phyloP scores from a whole-genome alignment of 305 asterid genomes.

The Fraxinus platypoda region DNA sequence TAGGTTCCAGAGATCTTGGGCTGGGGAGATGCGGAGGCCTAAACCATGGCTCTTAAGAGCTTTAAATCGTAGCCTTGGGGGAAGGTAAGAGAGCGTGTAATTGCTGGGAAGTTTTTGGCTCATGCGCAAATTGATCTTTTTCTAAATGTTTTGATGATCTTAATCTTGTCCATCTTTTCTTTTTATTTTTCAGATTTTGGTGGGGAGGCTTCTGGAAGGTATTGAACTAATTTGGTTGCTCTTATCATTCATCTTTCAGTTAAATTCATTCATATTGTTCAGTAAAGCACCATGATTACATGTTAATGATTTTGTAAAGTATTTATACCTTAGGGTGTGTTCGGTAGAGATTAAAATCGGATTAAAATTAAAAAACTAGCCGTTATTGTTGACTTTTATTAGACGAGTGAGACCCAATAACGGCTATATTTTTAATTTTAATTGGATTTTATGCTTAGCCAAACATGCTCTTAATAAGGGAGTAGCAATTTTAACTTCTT shows the following conservation, averaged over 20 bases:
- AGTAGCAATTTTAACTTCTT: not conserved
- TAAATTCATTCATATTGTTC: not conserved
- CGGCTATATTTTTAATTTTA: too few species aligned
- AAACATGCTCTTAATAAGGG: too few species aligned
- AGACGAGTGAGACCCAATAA: too few species aligned
- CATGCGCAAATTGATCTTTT: conserved; percentile 1
- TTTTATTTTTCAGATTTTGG: conserved; percentile 73
- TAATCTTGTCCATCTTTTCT: conserved; percentile 22
- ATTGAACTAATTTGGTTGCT: conserved; percentile 24
- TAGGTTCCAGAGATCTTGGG: conserved; percentile 90
- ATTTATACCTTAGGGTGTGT: conserved; percentile 12
- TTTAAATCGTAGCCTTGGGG: conserved; percentile 81
- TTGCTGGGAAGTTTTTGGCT: conserved; percentile 25
- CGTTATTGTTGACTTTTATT: too few species aligned
- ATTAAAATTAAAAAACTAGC: too few species aligned
- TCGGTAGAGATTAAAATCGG: too few species aligned
- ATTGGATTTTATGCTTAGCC: too few species aligned
- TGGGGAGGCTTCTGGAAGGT: conserved; percentile 99
- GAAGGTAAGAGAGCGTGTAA: conserved; percentile 55
- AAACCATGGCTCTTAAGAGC: conserved; percentile 98
- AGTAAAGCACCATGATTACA: not conserved
- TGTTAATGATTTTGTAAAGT: conserved; percentile 10
- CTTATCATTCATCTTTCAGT: not conserved
- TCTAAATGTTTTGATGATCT: conserved; percentile 24
- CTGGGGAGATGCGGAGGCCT: conserved; percentile 63